Evolutionary conservation across 805 yeast genomes (phyloP).

Genomic region (Saccharomycopsis capsularis): DNA sequence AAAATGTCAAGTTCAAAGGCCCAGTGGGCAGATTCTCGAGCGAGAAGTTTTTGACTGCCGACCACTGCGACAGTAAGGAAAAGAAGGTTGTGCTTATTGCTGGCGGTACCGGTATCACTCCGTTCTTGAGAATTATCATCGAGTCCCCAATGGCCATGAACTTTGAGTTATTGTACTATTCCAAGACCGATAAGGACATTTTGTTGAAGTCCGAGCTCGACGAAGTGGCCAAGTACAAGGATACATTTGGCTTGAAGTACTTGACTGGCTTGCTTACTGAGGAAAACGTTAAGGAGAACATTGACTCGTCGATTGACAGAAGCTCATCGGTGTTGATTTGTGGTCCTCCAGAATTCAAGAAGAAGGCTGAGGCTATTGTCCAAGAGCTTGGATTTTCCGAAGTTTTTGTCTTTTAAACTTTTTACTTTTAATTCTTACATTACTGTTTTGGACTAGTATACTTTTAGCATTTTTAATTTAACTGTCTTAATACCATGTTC

Average conservation of each 20-base stretch:
- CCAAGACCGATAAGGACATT: conserved; percentile 72
- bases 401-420: conserved; percentile 12
- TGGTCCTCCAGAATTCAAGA: conserved; percentile 70
- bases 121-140: conserved; percentile 74
- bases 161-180: conserved; percentile 59
- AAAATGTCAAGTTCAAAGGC: conserved; percentile 64
- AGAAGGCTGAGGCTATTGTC: conserved; percentile 41
- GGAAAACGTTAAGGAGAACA: conserved; percentile 28
- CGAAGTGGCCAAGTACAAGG: conserved; percentile 56
- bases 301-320: conserved; percentile 16
- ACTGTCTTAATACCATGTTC: too few species aligned
- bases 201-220: conserved; percentile 66
- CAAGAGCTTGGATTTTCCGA: conserved; percentile 50
- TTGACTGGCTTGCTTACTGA: conserved; percentile 54
- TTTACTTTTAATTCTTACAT: too few species aligned
- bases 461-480: too few species aligned
- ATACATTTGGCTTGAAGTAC: conserved; percentile 55
- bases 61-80: conserved; percentile 42
- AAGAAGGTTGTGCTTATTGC: conserved; percentile 63
- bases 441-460: too few species aligned
- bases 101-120: conserved; percentile 89
- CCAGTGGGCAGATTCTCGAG: conserved; percentile 72
- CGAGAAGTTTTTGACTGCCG: conserved; percentile 25
- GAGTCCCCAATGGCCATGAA: conserved; percentile 62
- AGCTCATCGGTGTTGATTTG: conserved; percentile 60